Base-by-base conservation (phyloP, 495 filamentous ascomycete genomes). In the Talaromyces adpressus region DNA sequence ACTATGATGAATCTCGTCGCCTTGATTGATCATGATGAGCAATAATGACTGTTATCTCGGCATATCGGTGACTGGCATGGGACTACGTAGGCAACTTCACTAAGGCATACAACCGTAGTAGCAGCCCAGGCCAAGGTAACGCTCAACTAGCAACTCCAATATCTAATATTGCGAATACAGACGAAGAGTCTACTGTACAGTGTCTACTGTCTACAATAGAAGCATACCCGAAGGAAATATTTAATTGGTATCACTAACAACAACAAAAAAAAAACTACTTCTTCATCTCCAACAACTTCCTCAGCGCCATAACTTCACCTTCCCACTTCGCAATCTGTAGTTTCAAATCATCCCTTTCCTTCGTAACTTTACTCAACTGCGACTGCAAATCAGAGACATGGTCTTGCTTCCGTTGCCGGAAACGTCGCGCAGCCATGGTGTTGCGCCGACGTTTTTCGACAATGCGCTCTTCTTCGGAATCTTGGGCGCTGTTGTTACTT, bases 351-450 rank as follows among this genome's bases (percentile, higher is more conserved):
- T 86, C 84, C 23, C 85, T 72, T 69, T 82, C 83, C 45, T 75
- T 62, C 62, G 78, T 80, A 32, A 84, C 72, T 63, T 79, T 74
- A 36, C 79, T 77, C 53, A 87, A 73, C 63, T 77, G 76, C 4
- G 72, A 67, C 68, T 87, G 81, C 22, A 90, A 73, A 62, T 80
- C 79, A 57, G 76, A 71, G 67, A 89, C 78, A 60, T 81, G 81
- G 66, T 84, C 82, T 29, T 87, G 77, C 64, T 85, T 81, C 62
- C 80, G 85, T 70, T 87, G 78, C 18, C 87, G 80, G 69, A 85
- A 90, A 63, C 84, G 81, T 63, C 85, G 81, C 45, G 85, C 83
- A 1, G 83, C 82, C 52, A 88, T 70, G 60, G 85, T 85, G 67
- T 89, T 86, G 52, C 82, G 80, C 34, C 79, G 75, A 16, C 84